Evolutionary conservation across 345 rosid species (phyloP).

Genomic region (Mercurialis annua): DNA sequence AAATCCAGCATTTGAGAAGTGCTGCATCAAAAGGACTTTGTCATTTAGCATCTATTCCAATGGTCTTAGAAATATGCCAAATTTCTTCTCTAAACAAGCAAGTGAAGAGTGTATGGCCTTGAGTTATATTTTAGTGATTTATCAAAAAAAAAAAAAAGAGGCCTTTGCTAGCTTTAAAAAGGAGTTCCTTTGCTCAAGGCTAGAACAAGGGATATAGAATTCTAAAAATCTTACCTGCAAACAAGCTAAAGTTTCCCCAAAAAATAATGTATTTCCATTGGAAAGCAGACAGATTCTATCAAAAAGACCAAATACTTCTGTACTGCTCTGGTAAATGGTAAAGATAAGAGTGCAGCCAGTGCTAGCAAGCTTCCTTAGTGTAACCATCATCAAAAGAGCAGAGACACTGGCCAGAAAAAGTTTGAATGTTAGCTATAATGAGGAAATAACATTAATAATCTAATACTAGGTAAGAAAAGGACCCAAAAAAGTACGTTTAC

Average conservation of each 20-base stretch:
- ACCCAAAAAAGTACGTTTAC: constrained; percentile 1
- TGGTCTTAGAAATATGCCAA: constrained; percentile 1
- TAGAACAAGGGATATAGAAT: constrained; percentile 9
- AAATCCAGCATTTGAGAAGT: constrained; percentile 98
- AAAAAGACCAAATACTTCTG: constrained; percentile 98
- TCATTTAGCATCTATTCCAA: constrained; percentile 22
- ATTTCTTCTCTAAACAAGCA: constrained; percentile 6
- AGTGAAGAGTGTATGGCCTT: background rate
- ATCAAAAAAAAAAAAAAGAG: background rate
- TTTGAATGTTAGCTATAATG: constrained; percentile 7
- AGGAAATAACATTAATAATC: constrained; percentile 2
- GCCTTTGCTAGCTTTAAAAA: constrained; percentile 4
- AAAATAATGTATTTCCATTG: constrained; percentile 93
- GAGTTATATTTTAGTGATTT: background rate
- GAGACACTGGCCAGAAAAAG: constrained; percentile 60
- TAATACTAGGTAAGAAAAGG: constrained; percentile 5
- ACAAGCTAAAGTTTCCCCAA: constrained; percentile 97
- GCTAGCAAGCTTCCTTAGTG: constrained; percentile 93
- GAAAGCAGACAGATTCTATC: constrained; percentile 97
- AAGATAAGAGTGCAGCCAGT: constrained; percentile 93
- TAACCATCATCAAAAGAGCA: constrained; percentile 99
- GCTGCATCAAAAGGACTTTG: constrained; percentile 48
- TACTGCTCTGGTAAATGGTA: constrained; percentile 90
- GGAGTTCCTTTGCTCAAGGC: constrained; percentile 4
- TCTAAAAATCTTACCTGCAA: constrained; percentile 57